phyloP scores from a whole-genome alignment of 345 rosid species.

The Populus nigra region DNA sequence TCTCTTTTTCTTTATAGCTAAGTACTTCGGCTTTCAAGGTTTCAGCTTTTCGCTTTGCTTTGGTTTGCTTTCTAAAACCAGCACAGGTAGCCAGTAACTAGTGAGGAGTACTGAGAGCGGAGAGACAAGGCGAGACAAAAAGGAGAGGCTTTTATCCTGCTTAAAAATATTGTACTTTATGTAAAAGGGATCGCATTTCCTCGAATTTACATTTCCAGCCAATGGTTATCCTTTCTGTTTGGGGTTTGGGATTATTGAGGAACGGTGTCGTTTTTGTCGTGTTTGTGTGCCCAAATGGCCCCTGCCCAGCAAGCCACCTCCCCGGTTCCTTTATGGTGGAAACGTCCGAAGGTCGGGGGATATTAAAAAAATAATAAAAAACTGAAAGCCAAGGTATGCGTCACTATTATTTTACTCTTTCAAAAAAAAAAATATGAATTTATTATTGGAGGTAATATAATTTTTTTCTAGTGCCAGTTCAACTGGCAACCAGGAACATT shows the following conservation, averaged over 20 bases:
- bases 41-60: background rate
- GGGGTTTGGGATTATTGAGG: background rate
- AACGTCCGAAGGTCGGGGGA: no score
- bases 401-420: no score
- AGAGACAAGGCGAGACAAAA: background rate
- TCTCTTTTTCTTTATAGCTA: background rate
- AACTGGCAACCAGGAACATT: no score
- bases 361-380: no score
- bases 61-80: background rate
- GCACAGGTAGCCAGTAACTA: background rate
- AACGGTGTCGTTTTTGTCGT: background rate
- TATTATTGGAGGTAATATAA: no score
- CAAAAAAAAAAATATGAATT: no score
- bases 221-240: background rate
- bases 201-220: background rate
- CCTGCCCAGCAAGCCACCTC: no score
- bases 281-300: no score
- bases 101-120: background rate
- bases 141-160: slow-evolving; percentile 9
- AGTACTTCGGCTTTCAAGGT: background rate
- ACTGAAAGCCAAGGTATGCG: no score
- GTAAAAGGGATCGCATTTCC: background rate
- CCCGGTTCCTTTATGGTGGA: no score
- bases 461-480: no score
- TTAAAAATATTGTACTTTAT: slow-evolving; percentile 3